Evolutionary conservation across 1,139 yeast genomes (phyloP).

Genomic region (Geotrichum aggregatum): DNA sequence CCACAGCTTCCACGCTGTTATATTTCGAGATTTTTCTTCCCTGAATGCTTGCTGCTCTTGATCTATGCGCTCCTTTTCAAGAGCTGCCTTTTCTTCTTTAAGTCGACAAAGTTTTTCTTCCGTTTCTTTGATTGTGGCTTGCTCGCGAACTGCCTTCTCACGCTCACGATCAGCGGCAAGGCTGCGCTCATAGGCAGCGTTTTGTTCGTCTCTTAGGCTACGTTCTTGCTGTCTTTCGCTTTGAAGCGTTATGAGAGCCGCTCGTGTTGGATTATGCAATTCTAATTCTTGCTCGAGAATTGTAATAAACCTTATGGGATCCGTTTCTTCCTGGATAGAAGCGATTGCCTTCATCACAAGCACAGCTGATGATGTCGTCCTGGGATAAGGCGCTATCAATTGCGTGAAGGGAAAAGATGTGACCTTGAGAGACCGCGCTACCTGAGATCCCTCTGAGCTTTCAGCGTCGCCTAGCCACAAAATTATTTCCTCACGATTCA

Average conservation of each 20-base stretch:
- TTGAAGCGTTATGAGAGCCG: slow-evolving; percentile 56
- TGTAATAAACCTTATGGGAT: slow-evolving; percentile 37
- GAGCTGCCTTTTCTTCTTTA: slow-evolving; percentile 28
- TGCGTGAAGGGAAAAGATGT: slow-evolving; percentile 79
- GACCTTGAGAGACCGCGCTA: slow-evolving; percentile 69
- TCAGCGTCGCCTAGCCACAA: slow-evolving; percentile 88
- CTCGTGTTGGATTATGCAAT: slow-evolving; percentile 58
- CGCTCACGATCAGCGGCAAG: slow-evolving; percentile 53
- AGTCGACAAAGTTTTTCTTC: slow-evolving; percentile 33
- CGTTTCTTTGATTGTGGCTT: slow-evolving; percentile 33
- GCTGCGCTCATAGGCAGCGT: slow-evolving; percentile 68
- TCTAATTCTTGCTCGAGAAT: slow-evolving; percentile 37
- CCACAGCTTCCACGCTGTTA: slow-evolving; percentile 31
- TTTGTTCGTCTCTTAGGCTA: slow-evolving; percentile 66
- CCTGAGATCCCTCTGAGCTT: slow-evolving; percentile 79
- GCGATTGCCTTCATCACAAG: slow-evolving; percentile 53
- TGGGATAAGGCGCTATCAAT: slow-evolving; percentile 49
- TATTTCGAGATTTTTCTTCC: slow-evolving; percentile 17
- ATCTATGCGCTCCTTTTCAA: background rate
- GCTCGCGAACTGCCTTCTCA: slow-evolving; percentile 22
- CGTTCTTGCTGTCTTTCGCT: slow-evolving; percentile 59
- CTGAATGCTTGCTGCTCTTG: slow-evolving; percentile 30
- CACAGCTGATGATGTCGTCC: slow-evolving; percentile 36
- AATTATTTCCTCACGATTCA: slow-evolving; percentile 48
- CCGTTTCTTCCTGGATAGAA: slow-evolving; percentile 56